Evolutionary conservation across 805 yeast genomes (phyloP), one percentile per base, ranked within the genome.

Genomic region (Pichia paraexigua): DNA sequence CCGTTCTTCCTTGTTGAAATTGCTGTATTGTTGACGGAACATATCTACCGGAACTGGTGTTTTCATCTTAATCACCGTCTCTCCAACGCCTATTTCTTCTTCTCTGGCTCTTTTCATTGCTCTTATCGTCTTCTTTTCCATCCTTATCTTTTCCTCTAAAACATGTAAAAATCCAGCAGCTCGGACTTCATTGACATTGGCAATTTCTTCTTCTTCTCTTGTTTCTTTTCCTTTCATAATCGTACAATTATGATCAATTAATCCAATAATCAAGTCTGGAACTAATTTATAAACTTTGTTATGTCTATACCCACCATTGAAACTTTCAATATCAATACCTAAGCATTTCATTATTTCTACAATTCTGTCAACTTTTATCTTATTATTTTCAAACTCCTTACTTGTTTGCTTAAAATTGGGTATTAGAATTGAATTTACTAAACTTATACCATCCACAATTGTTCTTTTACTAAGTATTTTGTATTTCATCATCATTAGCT

Each of bases 1-100:
- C 10, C 57, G 52, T 30, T 12, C 39, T n/a, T 17, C 39, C 44
- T 10, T 18, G 43, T 40, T 15, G 61, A 56, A 27, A 58, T 18
- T 27, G 53, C 50, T 54, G 45, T 78, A 78, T 53, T 76, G 78
- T 25, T 56, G 62, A 53, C 71, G 75, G 66, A 79, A 74, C 51
- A 64, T 73, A 40, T 72, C 75, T 5, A 69, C 63, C 18, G 64
- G 59, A 10, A 69, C 63, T 18, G 64, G 59, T 10, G 62, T 58
- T 35, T n/a, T 35, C 39, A 35, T 20, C 20, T 17, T 35, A n/a
- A 5, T 24, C 12, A 13, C n/a, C n/a, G 17, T 63, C 56, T 2
- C 20, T 43, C 5, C 20, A 24, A 4, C 25, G 7, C 7, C 25
- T 24, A 24, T 24, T 3, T 13, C 46, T 11, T 47, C 49, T 13